These are phyloP conservation scores for Delphinella strobiligena DNA, from an alignment of 2,329 filamentous ascomycete species.

Conservation along the genomic window DNA sequence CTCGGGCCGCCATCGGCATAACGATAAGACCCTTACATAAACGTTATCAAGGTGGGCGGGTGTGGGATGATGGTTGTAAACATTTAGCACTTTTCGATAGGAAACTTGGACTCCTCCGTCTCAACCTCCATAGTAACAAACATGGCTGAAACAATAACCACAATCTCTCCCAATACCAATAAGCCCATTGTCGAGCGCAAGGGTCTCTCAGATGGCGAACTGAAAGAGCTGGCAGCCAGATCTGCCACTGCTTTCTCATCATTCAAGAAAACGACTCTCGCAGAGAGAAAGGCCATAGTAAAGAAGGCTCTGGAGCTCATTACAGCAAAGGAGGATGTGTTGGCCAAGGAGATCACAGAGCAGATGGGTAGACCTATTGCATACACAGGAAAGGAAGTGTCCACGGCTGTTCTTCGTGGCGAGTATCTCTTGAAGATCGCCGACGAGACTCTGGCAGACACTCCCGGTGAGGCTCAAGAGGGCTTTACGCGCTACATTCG, in stretches of 20 bases:
- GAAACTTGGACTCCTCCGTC: not conserved
- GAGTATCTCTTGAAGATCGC: slow-evolving; percentile 80
- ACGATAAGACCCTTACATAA: too few species aligned
- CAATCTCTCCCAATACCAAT: slow-evolving; percentile 85
- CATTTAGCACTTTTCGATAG: too few species aligned
- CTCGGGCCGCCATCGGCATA: too few species aligned
- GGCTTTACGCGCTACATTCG: slow-evolving; percentile 86
- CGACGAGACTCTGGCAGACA: slow-evolving; percentile 65
- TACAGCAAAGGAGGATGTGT: slow-evolving; percentile 58
- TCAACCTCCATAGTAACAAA: slow-evolving; percentile 10
- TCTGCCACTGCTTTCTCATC: slow-evolving; percentile 65
- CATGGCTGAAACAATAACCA: slow-evolving; percentile 51
- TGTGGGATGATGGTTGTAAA: too few species aligned
- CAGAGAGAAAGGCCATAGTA: slow-evolving; percentile 68
- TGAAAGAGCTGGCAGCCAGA: slow-evolving; percentile 57
- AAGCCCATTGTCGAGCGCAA: slow-evolving; percentile 69
- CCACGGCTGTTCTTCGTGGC: slow-evolving; percentile 72
- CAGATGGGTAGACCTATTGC: slow-evolving; percentile 93
- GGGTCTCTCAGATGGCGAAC: slow-evolving; percentile 58
- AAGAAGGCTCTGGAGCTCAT: slow-evolving; percentile 66
- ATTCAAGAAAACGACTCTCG: slow-evolving; percentile 63
- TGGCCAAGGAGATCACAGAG: slow-evolving; percentile 75
- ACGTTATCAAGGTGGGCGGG: too few species aligned
- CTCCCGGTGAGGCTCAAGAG: slow-evolving; percentile 68
- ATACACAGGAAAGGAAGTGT: slow-evolving; percentile 72